Evolutionary conservation across 2,329 filamentous ascomycete species (phyloP).

Genomic region (Colletotrichum theobromicola): DNA sequence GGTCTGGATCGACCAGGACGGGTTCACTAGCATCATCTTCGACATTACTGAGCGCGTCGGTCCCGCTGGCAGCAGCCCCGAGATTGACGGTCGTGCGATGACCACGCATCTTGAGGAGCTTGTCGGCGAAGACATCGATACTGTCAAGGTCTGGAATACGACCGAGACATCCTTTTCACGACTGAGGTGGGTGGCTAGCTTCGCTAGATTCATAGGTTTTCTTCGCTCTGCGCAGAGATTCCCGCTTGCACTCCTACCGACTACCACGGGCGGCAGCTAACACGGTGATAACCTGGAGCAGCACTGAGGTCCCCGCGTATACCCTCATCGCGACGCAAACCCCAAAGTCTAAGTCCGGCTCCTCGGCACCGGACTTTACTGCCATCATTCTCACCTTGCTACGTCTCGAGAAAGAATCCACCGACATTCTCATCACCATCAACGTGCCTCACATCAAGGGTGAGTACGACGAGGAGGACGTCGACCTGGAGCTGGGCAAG

Average conservation of each 20-base stretch:
- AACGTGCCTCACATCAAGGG: slow-evolving; percentile 86
- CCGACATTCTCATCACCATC: slow-evolving; percentile 84
- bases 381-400: slow-evolving; percentile 80
- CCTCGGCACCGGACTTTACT: slow-evolving; percentile 65
- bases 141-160: slow-evolving; percentile 70
- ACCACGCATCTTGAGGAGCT: slow-evolving; percentile 74
- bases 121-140: slow-evolving; percentile 67
- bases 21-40: slow-evolving; percentile 86
- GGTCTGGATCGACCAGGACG: slow-evolving; percentile 84
- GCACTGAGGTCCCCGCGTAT: slow-evolving; percentile 63
- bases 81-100: slow-evolving; percentile 73
- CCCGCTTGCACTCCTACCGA: neutral
- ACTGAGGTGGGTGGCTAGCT: slow-evolving; percentile 51
- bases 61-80: slow-evolving; percentile 53
- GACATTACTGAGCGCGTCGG: slow-evolving; percentile 87
- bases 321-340: slow-evolving; percentile 73
- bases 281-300: slow-evolving; percentile 25
- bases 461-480: slow-evolving; percentile 74
- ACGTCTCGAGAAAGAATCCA: slow-evolving; percentile 74
- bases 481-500: slow-evolving; percentile 70
- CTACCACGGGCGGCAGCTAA: slow-evolving; percentile 14
- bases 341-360: slow-evolving; percentile 34
- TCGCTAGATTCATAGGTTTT: neutral
- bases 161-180: slow-evolving; percentile 64
- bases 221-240: neutral